Evolutionary conservation across 2,329 filamentous ascomycete species (phyloP), one percentile per base, ranked within the genome.

Genomic region (Fusarium sp.): DNA sequence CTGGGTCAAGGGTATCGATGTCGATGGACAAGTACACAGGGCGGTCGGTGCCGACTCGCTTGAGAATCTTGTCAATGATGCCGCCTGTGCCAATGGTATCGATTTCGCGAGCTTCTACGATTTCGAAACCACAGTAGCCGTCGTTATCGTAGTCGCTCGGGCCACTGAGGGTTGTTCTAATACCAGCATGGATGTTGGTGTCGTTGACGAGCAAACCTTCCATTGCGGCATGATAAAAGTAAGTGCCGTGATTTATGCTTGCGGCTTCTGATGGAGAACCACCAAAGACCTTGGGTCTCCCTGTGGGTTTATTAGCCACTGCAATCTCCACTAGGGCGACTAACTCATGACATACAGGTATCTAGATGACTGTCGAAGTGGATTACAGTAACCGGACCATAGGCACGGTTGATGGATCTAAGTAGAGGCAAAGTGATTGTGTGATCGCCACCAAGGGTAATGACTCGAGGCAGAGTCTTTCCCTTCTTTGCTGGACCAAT

Each of bases 241-340:
- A 96, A 2, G 92, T 96, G 40, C 93, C 93, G 80, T 96, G 92
- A 80, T 96, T 96, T 80, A 96, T 90, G 67, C 85, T 85, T 20
- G 93, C 92, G 37, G 89, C 87, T 63, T 94, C 86, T 27, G 88
- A 91, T 1, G 93, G 92, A 0, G 91, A 89, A 29, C 92, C 93
- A 52, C 93, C 93, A 72, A 96, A 96, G 25, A 96, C 93, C 76
- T 95, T 95, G 41, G 93, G 93, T 59, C 87, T 88, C 92, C 92
- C 92, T 73, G 20, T 11, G 6, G 73, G 80, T 17, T 0, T 10
- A 13, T 52, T 10, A 54, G 27, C 14, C 14, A 17, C 0, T 6
- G 0, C 23, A 23, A 3, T 14, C 10, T 13, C 13, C 8, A 6
- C 29, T 31, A 14, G 3, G 3, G 13, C 10, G 6, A 6, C 4